Conservation (phyloP, 2,329 filamentous ascomycete genomes). For the Aspergillus ustus region DNA sequence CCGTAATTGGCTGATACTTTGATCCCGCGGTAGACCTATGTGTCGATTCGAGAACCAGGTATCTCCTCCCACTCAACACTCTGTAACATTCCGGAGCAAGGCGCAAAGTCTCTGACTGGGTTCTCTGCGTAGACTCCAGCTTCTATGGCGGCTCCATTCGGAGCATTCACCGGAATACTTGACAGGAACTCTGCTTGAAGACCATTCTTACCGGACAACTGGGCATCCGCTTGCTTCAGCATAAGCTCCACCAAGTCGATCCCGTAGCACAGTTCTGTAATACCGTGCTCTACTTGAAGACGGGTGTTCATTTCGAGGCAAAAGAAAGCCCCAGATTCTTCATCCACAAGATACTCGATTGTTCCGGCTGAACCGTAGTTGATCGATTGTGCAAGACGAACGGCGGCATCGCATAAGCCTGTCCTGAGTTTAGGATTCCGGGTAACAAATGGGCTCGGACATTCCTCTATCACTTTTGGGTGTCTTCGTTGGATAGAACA, state of each 20-base stretch:
- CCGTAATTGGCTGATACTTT: constrained; percentile 63
- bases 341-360: constrained; percentile 88
- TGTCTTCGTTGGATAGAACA: constrained; percentile 86
- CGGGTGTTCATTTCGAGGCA: constrained; percentile 65
- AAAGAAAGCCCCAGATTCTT: constrained; percentile 78
- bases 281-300: constrained; percentile 63
- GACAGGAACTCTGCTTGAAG: constrained; percentile 48
- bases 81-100: constrained; percentile 63
- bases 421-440: constrained; percentile 62
- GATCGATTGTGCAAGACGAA: constrained; percentile 63
- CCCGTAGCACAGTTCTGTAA: constrained; percentile 61
- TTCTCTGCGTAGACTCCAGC: constrained; percentile 63
- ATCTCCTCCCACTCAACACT: constrained; percentile 60
- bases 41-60: constrained; percentile 61
- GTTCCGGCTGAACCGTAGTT: constrained; percentile 85
- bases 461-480: constrained; percentile 91
- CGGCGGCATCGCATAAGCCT: constrained; percentile 69
- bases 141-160: constrained; percentile 57
- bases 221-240: constrained; percentile 59
- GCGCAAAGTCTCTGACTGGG: constrained; percentile 62
- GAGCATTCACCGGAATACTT: constrained; percentile 48
- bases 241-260: constrained; percentile 61
- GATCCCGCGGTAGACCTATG: constrained; percentile 64
- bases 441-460: constrained; percentile 72
- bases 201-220: constrained; percentile 52